These are phyloP conservation scores for Aristolochia californica DNA, from an alignment of 164 flowering plant species.

Conservation along the genomic window DNA sequence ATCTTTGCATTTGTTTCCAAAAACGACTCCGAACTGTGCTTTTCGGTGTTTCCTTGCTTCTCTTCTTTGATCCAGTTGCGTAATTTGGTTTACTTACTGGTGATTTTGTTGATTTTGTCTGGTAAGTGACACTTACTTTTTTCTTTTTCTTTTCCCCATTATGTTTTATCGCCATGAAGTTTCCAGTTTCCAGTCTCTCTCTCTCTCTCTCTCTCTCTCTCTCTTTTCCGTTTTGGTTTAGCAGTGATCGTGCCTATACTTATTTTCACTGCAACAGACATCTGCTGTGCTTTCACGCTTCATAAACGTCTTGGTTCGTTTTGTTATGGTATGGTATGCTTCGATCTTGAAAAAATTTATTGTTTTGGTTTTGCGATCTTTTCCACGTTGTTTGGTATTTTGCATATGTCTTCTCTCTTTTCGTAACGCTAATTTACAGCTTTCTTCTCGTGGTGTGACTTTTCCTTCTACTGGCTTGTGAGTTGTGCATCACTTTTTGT, in stretches of 20 bases:
- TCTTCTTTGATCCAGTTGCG: not conserved
- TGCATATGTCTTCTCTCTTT: not conserved
- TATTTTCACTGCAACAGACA: not conserved
- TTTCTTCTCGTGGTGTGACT: not conserved
- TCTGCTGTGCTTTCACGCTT: not conserved
- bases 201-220: too few relatives aligned
- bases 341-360: not conserved
- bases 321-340: not conserved
- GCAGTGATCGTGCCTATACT: not conserved
- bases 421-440: not conserved
- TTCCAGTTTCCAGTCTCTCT: too few relatives aligned
- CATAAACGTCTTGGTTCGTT: not conserved
- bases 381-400: not conserved
- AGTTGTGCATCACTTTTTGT: not conserved
- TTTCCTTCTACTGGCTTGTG: not conserved
- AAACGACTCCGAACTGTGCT: not conserved
- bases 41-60: not conserved
- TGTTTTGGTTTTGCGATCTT: not conserved
- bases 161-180: not conserved
- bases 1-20: not conserved
- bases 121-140: not conserved
- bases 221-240: not conserved
- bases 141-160: not conserved
- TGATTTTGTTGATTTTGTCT: not conserved
- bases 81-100: not conserved